Base-by-base conservation (phyloP, 768 basidiomycete genomes). In the Mycena maculata region DNA sequence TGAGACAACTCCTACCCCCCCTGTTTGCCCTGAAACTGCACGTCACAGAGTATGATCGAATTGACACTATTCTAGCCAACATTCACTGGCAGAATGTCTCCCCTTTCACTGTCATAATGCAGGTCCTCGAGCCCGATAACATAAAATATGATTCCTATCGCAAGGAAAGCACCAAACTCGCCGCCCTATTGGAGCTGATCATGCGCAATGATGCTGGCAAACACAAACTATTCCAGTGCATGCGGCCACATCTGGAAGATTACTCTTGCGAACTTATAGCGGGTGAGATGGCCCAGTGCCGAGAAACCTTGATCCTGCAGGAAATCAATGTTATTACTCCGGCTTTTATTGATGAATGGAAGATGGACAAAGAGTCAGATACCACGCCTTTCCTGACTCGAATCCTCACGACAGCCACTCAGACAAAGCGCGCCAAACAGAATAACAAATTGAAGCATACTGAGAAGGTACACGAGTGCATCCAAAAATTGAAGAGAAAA, bases 371-470 rank as follows among this genome's bases (percentile, higher is more conserved):
- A 27, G 62, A 63, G 13, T 22, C 9, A 0, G 54, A 63, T 30
- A 3, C 4, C 0, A 48, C 45, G 0, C 62, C 62, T 0, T 63
- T 63, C 28, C 62, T 63, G 0, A 38, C 54, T 5, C 33, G 6
- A 1, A 63, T 63, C 22, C 38, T 63, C 4, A 27, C 47, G 25
- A 41, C 62, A 2, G 62, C 62, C 0, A 44, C 62, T 0, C 62
- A 63, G 33, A 63, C 62, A 13, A 36, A 55, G 10, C 44, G 18
- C 10, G 61, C 61, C 0, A 48, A 47, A 27, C 11, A 22, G 2
- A 30, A 63, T 2, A 63, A 63, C 38, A 63, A 63, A n/a, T 36
- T 7, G 6, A 56, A 63, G 13, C 20, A 30, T 0, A 53, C 36
- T 1, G 25, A 55, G 5, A 63, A 63, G 54, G 62, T 63, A 15